Evolutionary conservation across 192 early-diverging fungal genomes (phyloP).

Genomic region (Coemansia sp.): DNA sequence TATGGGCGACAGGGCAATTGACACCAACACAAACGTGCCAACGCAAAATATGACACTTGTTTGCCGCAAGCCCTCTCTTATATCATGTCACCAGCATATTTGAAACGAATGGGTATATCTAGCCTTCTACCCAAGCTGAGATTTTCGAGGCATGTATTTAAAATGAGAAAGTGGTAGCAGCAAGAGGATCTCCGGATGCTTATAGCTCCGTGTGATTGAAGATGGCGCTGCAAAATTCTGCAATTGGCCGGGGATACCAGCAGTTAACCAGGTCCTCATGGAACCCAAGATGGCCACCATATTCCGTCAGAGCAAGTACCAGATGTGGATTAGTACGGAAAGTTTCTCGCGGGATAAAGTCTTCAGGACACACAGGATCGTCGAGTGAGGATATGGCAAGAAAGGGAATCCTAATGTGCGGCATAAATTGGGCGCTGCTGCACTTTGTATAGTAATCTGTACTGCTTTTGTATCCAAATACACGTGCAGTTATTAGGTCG

Average conservation of each 20-base stretch:
- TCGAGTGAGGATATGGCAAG: slow-evolving; percentile 84
- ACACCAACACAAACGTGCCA: too few species aligned
- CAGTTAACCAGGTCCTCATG: slow-evolving; percentile 59
- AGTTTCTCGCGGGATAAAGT: slow-evolving; percentile 73
- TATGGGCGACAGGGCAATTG: too few species aligned
- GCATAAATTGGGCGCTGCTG: slow-evolving; percentile 62
- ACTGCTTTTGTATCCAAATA: slow-evolving; percentile 79
- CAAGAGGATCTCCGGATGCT: background rate
- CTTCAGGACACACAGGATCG: slow-evolving; percentile 80
- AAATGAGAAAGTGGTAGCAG: too few species aligned
- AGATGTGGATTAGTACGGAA: slow-evolving; percentile 76
- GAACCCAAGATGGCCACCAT: slow-evolving; percentile 94
- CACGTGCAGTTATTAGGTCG: slow-evolving; percentile 66
- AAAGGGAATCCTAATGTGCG: slow-evolving; percentile 72
- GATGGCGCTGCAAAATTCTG: slow-evolving; percentile 68
- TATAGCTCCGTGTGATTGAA: slow-evolving; percentile 15
- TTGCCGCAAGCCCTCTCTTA: too few species aligned
- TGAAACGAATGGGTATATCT: too few species aligned
- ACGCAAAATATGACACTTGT: too few species aligned
- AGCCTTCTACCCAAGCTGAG: too few species aligned
- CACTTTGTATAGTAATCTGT: slow-evolving; percentile 77
- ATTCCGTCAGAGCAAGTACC: slow-evolving; percentile 73
- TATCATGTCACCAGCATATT: too few species aligned
- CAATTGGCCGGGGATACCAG: slow-evolving; percentile 68
- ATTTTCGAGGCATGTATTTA: too few species aligned